phyloP scores from a whole-genome alignment of 352 stramenopile species.

The Aphanomyces euteiches region DNA sequence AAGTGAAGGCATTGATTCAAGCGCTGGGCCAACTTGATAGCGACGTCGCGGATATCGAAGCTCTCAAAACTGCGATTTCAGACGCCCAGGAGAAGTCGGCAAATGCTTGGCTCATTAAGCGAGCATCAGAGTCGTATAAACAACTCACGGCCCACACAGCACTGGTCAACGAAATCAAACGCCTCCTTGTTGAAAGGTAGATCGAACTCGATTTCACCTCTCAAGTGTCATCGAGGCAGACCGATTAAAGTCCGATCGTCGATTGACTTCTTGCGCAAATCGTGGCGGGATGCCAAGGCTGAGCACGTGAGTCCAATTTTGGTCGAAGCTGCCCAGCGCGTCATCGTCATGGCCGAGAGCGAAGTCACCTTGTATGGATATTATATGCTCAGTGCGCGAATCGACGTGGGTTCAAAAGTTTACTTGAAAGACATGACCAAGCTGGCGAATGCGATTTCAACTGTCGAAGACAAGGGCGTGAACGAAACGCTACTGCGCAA shows the following conservation, averaged over 20 bases:
- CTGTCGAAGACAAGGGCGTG: constrained; percentile 46
- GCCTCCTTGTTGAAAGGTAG: constrained; percentile 51
- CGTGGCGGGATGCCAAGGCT: constrained; percentile 45
- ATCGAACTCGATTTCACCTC: not conserved
- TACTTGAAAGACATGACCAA: constrained; percentile 54
- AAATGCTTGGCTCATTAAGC: constrained; percentile 49
- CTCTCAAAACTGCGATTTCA: constrained; percentile 70
- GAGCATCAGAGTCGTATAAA: constrained; percentile 57
- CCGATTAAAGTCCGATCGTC: constrained; percentile 71
- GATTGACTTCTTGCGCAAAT: constrained; percentile 55
- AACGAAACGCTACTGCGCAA: constrained; percentile 56
- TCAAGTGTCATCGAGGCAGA: not conserved
- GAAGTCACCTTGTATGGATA: constrained; percentile 80
- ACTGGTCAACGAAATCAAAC: constrained; percentile 76
- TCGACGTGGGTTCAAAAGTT: constrained; percentile 52
- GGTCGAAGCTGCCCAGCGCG: constrained; percentile 51
- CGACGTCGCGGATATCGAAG: constrained; percentile 53
- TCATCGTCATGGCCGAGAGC: constrained; percentile 69
- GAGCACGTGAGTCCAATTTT: constrained; percentile 53
- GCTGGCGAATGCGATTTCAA: constrained; percentile 56
- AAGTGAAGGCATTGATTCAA: constrained; percentile 16
- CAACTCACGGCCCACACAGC: constrained; percentile 65
- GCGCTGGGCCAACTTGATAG: constrained; percentile 13
- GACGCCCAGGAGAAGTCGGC: constrained; percentile 57
- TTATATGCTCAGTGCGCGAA: constrained; percentile 57